These are phyloP conservation scores for Fusarium sambucinum DNA, from an alignment of 2,329 filamentous ascomycete species.

Conservation along the genomic window DNA sequence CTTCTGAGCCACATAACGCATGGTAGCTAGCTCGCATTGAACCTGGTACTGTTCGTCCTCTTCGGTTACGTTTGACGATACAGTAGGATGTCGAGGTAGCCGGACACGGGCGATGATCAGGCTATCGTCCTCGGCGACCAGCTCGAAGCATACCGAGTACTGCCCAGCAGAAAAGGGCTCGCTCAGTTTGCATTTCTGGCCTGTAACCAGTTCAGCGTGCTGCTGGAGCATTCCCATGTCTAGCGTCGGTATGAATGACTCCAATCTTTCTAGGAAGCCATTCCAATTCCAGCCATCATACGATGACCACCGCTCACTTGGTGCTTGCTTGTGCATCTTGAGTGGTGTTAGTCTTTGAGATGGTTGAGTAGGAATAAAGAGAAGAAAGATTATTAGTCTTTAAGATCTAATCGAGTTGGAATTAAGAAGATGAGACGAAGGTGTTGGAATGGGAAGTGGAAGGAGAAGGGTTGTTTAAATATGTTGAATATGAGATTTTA, in stretches of 20 bases:
- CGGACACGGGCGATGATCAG: neutral
- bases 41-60: neutral
- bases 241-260: neutral
- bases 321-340: neutral
- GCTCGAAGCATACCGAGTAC: neutral
- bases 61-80: neutral
- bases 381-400: no score
- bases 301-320: accelerated
- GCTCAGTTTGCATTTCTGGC: neutral
- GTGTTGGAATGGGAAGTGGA: no score
- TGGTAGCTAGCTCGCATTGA: neutral
- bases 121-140: neutral
- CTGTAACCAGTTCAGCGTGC: neutral
- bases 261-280: neutral
- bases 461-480: no score
- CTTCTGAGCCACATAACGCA: neutral
- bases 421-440: no score
- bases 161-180: neutral
- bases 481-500: no score
- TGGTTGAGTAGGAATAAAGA: no score
- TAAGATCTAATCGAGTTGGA: no score
- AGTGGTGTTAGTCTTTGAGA: neutral
- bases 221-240: neutral
- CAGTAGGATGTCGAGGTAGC: neutral
- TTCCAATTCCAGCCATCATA: neutral